Evolutionary conservation across 2,329 filamentous ascomycete genomes (phyloP).

Genomic region (Aspergillus quadricinctus): DNA sequence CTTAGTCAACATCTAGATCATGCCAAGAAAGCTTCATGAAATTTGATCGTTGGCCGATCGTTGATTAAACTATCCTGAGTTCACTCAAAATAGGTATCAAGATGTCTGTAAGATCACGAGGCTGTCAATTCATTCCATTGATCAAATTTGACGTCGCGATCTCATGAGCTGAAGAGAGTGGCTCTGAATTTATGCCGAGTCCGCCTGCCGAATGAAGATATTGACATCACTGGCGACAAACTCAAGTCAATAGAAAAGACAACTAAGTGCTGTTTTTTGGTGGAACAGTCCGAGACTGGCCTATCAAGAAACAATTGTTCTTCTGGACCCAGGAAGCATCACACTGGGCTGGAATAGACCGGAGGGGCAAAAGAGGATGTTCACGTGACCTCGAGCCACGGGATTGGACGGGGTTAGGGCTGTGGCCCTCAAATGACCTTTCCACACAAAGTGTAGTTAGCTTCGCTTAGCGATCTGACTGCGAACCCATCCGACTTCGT

Average conservation of each 20-base stretch:
- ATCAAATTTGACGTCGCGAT: background rate
- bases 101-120: background rate
- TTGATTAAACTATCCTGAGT: background rate
- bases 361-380: background rate
- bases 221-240: background rate
- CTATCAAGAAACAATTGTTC: background rate
- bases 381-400: constrained; percentile 22
- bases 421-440: constrained; percentile 31
- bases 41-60: background rate
- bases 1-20: background rate
- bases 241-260: background rate
- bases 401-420: constrained; percentile 36
- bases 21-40: background rate
- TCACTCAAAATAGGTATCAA: background rate
- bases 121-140: background rate
- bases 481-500: constrained; percentile 39
- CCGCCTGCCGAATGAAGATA: background rate
- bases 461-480: constrained; percentile 39
- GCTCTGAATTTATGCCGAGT: background rate
- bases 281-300: background rate
- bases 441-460: constrained; percentile 13
- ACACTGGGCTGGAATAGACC: background rate
- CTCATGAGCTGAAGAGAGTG: too few relatives aligned
- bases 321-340: background rate
- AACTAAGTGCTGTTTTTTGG: background rate